Conservation (phyloP, 192 early-diverging fungal species). For the Coemansia sp. region DNA sequence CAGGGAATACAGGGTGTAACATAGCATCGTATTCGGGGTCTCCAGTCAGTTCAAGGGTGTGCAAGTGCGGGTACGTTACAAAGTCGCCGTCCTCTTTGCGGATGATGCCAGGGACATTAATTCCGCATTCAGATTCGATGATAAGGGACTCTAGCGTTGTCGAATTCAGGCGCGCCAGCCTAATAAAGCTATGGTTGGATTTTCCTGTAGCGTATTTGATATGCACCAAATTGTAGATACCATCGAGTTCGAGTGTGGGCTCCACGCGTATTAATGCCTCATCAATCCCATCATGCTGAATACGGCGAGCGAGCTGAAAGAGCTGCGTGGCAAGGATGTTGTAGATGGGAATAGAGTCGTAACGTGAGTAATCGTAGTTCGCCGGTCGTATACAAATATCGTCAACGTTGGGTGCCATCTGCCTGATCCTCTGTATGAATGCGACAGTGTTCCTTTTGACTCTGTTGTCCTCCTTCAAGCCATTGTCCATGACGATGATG, state of each 20-base stretch:
- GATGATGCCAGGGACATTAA: not conserved
- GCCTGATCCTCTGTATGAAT: not conserved
- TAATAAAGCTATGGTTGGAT: not conserved
- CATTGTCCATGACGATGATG: not conserved
- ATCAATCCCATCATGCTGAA: not conserved
- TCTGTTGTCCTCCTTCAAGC: not conserved
- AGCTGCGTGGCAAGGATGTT: not conserved
- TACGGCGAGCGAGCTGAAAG: not conserved
- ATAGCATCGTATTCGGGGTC: no score
- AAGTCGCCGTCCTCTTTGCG: not conserved
- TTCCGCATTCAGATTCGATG: no score
- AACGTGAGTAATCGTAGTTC: not conserved
- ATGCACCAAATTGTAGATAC: not conserved
- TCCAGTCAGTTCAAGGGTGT: not conserved
- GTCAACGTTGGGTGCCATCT: not conserved
- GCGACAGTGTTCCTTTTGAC: not conserved
- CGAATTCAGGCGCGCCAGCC: not conserved
- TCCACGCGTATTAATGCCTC: no score
- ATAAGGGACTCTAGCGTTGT: not conserved
- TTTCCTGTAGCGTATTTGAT: not conserved
- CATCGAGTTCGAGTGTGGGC: not conserved
- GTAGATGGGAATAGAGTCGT: not conserved
- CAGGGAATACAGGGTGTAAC: not conserved
- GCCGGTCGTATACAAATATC: not conserved
- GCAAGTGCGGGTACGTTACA: not conserved